Evolutionary conservation across 2,329 filamentous ascomycete genomes (phyloP).

Genomic region (Colletotrichum zoysiae): DNA sequence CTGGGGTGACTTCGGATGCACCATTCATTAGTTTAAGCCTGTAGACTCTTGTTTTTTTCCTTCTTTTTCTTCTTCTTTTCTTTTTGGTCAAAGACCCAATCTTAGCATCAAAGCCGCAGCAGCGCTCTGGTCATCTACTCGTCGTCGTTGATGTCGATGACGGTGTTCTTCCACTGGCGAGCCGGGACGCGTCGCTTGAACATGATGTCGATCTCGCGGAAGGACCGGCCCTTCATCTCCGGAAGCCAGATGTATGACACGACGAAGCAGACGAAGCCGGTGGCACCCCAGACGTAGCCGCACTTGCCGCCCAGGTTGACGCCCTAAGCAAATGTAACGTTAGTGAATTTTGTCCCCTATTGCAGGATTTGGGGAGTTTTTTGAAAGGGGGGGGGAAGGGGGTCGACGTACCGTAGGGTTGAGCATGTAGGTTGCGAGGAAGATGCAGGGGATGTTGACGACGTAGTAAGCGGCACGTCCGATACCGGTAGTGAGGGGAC

Average conservation of each 20-base stretch:
- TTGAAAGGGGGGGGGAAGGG: neutral
- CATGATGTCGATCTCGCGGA: conserved; percentile 72
- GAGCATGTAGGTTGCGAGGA: conserved; percentile 71
- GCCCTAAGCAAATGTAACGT: conserved; percentile 47
- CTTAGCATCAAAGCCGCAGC: neutral
- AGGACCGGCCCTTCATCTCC: conserved; percentile 70
- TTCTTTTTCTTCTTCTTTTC: neutral
- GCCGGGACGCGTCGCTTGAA: conserved; percentile 67
- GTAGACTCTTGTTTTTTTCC: neutral
- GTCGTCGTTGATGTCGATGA: conserved; percentile 70
- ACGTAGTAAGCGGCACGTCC: conserved; percentile 75
- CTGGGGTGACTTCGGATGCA: neutral
- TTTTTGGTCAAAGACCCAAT: neutral
- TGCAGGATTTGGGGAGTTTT: neutral
- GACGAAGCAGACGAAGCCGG: conserved; percentile 67
- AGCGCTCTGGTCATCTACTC: conserved; percentile 60
- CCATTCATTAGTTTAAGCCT: neutral
- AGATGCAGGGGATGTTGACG: conserved; percentile 75
- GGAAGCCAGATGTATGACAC: conserved; percentile 63
- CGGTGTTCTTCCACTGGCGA: conserved; percentile 67
- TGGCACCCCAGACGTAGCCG: conserved; percentile 71
- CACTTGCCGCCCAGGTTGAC: conserved; percentile 65
- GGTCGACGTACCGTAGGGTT: conserved; percentile 60
- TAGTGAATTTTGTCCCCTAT: conserved; percentile 43
- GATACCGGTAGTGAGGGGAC: conserved; percentile 74